These are phyloP conservation scores for Rhinocladiella similis DNA, from an alignment of 2,329 filamentous ascomycete genomes.

Conservation along the genomic window DNA sequence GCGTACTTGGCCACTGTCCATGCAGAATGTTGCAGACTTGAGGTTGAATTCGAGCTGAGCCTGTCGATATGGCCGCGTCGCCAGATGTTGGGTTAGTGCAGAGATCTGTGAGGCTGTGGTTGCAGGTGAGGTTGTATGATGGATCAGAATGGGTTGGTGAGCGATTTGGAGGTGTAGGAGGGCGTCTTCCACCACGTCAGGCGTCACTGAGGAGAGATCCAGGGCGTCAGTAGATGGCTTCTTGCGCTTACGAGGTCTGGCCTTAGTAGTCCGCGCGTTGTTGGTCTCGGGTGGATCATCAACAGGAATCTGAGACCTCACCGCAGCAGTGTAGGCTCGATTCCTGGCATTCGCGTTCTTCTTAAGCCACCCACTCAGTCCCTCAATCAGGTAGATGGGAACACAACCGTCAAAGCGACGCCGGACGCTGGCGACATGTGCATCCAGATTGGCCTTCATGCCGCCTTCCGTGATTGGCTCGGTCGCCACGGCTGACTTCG, in stretches of 20 bases:
- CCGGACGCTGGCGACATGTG: slow-evolving; percentile 60
- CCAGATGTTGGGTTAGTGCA: slow-evolving; percentile 75
- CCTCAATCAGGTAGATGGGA: slow-evolving; percentile 72
- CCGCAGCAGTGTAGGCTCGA: slow-evolving; percentile 65
- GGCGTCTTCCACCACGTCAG: slow-evolving; percentile 69
- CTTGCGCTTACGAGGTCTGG: slow-evolving; percentile 35
- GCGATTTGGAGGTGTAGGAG: slow-evolving; percentile 68
- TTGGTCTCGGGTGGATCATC: slow-evolving; percentile 30
- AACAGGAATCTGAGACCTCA: slow-evolving; percentile 52
- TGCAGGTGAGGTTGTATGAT: slow-evolving; percentile 61
- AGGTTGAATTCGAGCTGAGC: slow-evolving; percentile 51
- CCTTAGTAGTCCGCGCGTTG: slow-evolving; percentile 15
- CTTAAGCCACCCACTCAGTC: slow-evolving; percentile 64
- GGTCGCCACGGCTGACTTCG: slow-evolving; percentile 27
- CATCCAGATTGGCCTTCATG: slow-evolving; percentile 54
- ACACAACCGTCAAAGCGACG: slow-evolving; percentile 53
- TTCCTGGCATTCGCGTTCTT: slow-evolving; percentile 70
- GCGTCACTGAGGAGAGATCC: slow-evolving; percentile 55
- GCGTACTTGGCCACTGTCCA: slow-evolving; percentile 75
- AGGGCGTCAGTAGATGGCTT: slow-evolving; percentile 41
- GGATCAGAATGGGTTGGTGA: slow-evolving; percentile 63
- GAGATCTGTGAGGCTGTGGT: slow-evolving; percentile 74
- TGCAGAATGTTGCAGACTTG: slow-evolving; percentile 65
- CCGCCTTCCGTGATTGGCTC: slow-evolving; percentile 24
- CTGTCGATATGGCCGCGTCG: slow-evolving; percentile 68